phyloP scores from a whole-genome alignment of 2,329 filamentous ascomycete genomes.

The Didymella sp. region DNA sequence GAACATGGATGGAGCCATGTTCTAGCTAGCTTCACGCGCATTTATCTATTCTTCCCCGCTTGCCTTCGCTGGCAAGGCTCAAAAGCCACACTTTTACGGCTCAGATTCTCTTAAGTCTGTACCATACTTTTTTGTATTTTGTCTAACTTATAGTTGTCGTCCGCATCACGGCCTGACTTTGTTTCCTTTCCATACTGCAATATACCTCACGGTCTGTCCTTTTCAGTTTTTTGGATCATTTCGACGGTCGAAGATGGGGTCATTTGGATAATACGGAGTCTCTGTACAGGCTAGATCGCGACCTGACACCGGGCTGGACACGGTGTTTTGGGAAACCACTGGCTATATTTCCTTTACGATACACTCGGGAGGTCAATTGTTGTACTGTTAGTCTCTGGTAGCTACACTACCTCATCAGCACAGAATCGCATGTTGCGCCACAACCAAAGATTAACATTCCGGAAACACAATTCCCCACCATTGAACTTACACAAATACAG shows the following conservation, averaged over 20 bases:
- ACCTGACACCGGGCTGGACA: slow-evolving; percentile 42
- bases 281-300: slow-evolving; percentile 28
- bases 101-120: neutral
- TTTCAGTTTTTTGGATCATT: slow-evolving; percentile 10
- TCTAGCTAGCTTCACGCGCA: slow-evolving; percentile 23
- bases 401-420: slow-evolving; percentile 3
- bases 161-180: slow-evolving; percentile 26
- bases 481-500: neutral
- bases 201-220: slow-evolving; percentile 41
- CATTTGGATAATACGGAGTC: slow-evolving; percentile 11
- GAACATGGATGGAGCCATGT: slow-evolving; percentile 48
- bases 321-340: slow-evolving; percentile 29
- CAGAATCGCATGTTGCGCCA: slow-evolving; percentile 2
- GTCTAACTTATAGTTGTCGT: slow-evolving; percentile 25
- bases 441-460: neutral
- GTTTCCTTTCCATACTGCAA: slow-evolving; percentile 32
- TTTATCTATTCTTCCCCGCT: neutral
- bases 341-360: slow-evolving; percentile 7
- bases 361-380: slow-evolving; percentile 1
- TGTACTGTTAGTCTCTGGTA: slow-evolving; percentile 7
- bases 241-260: slow-evolving; percentile 9
- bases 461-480: neutral
- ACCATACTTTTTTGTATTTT: slow-evolving; percentile 14
- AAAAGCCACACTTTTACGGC: neutral
- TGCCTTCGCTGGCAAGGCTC: neutral